Evolutionary conservation across 2,329 filamentous ascomycete genomes (phyloP), one percentile per base, ranked within the genome.

Genomic region (Nothophaeocryptopus gaeumannii): DNA sequence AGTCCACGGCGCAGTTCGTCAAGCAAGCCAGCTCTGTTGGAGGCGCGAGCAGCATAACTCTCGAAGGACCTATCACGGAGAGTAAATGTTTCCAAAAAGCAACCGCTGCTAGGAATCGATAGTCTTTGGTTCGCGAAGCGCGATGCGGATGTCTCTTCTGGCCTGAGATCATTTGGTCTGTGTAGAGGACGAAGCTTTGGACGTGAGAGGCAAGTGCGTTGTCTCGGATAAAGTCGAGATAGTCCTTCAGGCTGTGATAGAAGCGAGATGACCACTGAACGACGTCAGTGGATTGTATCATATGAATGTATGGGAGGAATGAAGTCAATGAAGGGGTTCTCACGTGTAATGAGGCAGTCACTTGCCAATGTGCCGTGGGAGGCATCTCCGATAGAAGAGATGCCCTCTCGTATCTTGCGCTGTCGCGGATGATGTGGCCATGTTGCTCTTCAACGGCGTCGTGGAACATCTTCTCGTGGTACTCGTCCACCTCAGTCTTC

Each of bases 11-110:
- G 5, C 78, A 78, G 13, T 79, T 79, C 4, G 85, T 69, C 41
- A 88, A 71, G 0, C 76, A 76, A 1, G 83, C 82, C 7, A 90
- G 72, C 13, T 82, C 79, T 3, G 77, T 72, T 0, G 85, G 83
- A 5, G 84, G 79, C 0, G 84, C 83, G 2, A 71, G 58, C 7
- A 75, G 66, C 1, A 69, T 64, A 2, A 75, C 72, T 53, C 7
- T 79, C 14, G 11, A 34, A 11, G 56, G 82, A 53, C 81, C 73
- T 30, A 85, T 66, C 13, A 73, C 64, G 5, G 70, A 65, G 40
- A 87, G 79, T 1, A 86, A 54, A 14, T 72, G 72, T 47, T 72
- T 71, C 84, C 80, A 87, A 60, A 73, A 53, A 1, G 49, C 51
- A 8, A 58, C 62, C 14, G 59, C 53, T 15, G 55, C 58, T 42